Conservation (phyloP, 805 yeast genomes). For the Candida palmyrensis region DNA sequence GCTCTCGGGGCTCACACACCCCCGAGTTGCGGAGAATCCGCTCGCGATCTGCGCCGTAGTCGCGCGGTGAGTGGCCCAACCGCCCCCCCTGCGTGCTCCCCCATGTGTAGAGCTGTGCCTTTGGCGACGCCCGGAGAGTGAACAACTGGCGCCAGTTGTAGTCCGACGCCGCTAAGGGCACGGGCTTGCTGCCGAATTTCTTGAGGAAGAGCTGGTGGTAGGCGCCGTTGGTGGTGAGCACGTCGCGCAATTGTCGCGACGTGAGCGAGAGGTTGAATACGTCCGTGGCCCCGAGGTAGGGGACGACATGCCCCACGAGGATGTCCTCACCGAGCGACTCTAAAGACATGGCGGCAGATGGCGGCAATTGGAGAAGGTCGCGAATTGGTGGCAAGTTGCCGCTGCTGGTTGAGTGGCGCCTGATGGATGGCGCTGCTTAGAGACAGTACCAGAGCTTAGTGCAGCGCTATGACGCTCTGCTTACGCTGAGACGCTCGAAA, state of each 20-base stretch:
- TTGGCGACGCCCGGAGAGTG: constrained; percentile 25
- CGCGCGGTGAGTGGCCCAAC: constrained; percentile 46
- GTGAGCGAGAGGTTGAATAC: constrained; percentile 36
- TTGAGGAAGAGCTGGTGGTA: constrained; percentile 36
- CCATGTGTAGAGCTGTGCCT: constrained; percentile 47
- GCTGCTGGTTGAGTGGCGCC: no score
- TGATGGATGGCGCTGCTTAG: no score
- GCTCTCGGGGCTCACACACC: constrained; percentile 25
- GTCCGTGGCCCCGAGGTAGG: constrained; percentile 30
- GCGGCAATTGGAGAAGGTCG: no score
- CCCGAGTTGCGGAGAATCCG: constrained; percentile 13
- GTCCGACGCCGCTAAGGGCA: constrained; percentile 31
- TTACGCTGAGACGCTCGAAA: no score
- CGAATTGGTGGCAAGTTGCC: no score
- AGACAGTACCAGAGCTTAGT: no score
- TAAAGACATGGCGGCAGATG: no score
- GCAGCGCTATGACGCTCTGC: no score
- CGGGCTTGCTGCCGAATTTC: constrained; percentile 41
- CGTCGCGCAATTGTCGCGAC: constrained; percentile 28
- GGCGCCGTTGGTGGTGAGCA: constrained; percentile 22
- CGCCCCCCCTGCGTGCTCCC: constrained; percentile 40
- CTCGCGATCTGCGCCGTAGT: constrained; percentile 20
- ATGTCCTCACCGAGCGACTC: constrained; percentile 44
- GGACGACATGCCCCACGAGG: constrained; percentile 29
- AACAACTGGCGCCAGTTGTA: constrained; percentile 50